Conservation (phyloP, 2,329 filamentous ascomycete species). For the Fusarium nisikadoi region DNA sequence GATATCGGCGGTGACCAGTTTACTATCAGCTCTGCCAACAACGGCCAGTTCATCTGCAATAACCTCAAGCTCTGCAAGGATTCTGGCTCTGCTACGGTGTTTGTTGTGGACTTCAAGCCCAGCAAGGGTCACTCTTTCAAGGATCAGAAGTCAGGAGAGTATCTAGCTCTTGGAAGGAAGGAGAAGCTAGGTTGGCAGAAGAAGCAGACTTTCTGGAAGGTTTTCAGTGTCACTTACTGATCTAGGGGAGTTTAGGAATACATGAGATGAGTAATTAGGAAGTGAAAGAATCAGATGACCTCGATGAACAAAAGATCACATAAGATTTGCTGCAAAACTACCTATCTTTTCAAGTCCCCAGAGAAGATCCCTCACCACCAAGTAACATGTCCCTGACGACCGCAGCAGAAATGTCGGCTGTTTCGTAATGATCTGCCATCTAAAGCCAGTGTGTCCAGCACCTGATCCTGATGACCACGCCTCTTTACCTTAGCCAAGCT, state of each 20-base stretch:
- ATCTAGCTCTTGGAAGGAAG: not conserved
- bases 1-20: not conserved
- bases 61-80: not conserved
- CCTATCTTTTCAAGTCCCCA: rapidly evolving
- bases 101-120: not conserved
- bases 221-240: constrained; percentile 7
- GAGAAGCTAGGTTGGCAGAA: not conserved
- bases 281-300: rapidly evolving
- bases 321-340: not conserved
- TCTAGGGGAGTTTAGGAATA: not conserved
- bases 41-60: not conserved
- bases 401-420: rapidly evolving
- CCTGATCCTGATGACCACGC: too few relatives aligned
- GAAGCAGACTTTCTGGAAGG: not conserved
- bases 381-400: rapidly evolving
- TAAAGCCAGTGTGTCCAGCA: rapidly evolving
- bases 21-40: not conserved
- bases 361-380: rapidly evolving
- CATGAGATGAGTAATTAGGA: not conserved
- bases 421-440: rapidly evolving
- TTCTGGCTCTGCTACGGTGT: not conserved
- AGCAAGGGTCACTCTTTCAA: not conserved
- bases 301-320: too few relatives aligned
- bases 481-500: not conserved
- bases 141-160: not conserved